These are phyloP conservation scores for Penicillium sp. DNA, from an alignment of 2,329 filamentous ascomycete genomes.

Conservation along the genomic window DNA sequence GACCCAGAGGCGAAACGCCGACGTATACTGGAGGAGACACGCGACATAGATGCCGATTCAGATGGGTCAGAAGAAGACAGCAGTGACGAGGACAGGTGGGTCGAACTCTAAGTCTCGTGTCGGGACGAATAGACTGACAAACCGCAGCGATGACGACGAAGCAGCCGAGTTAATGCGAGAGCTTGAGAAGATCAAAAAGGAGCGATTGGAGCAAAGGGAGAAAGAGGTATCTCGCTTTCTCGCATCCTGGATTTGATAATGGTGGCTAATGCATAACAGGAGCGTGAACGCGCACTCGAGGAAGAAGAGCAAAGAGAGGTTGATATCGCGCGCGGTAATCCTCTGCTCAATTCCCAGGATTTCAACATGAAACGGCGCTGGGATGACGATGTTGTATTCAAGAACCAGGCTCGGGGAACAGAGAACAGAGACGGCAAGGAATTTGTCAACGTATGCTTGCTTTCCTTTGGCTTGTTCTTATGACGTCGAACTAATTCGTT, in stretches of 20 bases:
- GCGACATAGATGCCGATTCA: conserved; percentile 81
- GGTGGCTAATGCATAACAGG: conserved; percentile 44
- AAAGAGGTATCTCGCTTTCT: conserved; percentile 53
- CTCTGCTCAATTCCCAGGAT: conserved; percentile 80
- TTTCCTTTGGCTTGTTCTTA: background rate
- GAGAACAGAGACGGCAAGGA: conserved; percentile 91
- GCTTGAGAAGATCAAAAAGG: conserved; percentile 87
- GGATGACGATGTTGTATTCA: conserved; percentile 99
- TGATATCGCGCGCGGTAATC: conserved; percentile 90
- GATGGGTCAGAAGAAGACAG: conserved; percentile 60
- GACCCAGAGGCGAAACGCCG: conserved; percentile 78
- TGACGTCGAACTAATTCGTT: conserved; percentile 16
- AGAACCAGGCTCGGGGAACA: conserved; percentile 93
- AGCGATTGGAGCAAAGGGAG: conserved; percentile 76
- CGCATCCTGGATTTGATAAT: background rate
- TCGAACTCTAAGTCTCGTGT: background rate
- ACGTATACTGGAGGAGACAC: conserved; percentile 80
- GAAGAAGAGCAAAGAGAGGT: conserved; percentile 81
- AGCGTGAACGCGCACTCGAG: conserved; percentile 72
- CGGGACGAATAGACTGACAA: conserved; percentile 27
- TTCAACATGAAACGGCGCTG: conserved; percentile 84
- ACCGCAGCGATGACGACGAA: conserved; percentile 65
- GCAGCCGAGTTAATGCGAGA: conserved; percentile 88
- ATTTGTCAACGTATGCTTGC: conserved; percentile 79
- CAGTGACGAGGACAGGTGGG: conserved; percentile 59